Base-by-base conservation (phyloP, 768 basidiomycete species). In the Boletus pseudopeckii region DNA sequence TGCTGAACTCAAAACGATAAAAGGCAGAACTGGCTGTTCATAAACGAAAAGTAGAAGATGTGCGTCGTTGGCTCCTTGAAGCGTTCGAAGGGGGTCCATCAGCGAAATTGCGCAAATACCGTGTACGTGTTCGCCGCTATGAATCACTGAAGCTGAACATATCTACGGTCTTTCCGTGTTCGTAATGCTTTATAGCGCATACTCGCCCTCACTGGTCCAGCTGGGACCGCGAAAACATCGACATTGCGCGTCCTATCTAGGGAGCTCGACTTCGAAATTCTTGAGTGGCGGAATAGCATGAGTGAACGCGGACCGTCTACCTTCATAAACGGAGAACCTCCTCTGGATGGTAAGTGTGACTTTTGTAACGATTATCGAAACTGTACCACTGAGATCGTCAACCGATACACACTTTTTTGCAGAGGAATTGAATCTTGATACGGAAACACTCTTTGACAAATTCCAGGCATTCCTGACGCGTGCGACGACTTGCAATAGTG, bases 221-320 rank as follows among this genome's bases (percentile, higher is more conserved):
- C 96, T 8, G 96, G 96, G 1, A 82, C 85, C 0, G 96, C 84
- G 0, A 99, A 99, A 75, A 97, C 96, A 0, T 80, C 93, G 0
- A 92, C 92, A 0, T 60, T 98, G 3, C 81, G 82, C 26, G 80
- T 93, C 2, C 73, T 99, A 20, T 77, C 90, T 0, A 72, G 72
- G 15, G 91, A 95, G 62, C 71, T 95, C 60, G 82, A 77, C 2
- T 83, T 90, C 49, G 88, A 94, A 46, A 77, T 97, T 34, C 64
- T 92, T 22, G 96, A 99, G 65, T 98, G 94, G 92, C 75, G 80
- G 42, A 91, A 88, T 65, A 72, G 81, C 0, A 74, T 80, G 51
- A 84, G 81, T 42, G 87, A 88, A 44, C 66, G 69, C 20, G 66
- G 68, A 28, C 56, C 68, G 0, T 39, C 57, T 24, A 50, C 50